These are phyloP conservation scores for Scalesia atractyloides DNA, from an alignment of 129 eudicot genomes.

Conservation along the genomic window DNA sequence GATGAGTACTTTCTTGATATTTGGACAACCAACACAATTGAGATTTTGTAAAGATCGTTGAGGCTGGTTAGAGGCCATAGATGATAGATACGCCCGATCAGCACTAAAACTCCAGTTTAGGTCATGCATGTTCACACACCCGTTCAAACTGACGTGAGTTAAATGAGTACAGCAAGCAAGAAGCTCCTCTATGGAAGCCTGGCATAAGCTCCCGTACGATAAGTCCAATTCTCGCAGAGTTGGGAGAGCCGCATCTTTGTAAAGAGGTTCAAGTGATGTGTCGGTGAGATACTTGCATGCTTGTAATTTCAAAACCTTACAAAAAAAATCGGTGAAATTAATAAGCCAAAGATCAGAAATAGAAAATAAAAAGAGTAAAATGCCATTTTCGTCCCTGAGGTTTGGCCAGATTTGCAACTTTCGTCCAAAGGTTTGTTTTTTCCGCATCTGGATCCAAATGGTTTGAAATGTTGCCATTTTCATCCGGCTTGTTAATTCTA, in stretches of 20 bases:
- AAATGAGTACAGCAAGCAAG: constrained; percentile 84
- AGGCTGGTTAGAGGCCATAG: neutral
- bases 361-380: neutral
- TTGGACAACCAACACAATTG: constrained; percentile 94
- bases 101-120: constrained; percentile 67
- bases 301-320: constrained; percentile 84
- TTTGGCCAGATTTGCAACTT: too few relatives aligned
- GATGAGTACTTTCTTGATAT: constrained; percentile 73
- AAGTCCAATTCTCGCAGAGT: constrained; percentile 79
- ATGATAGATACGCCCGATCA: constrained; percentile 24
- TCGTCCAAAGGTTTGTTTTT: too few relatives aligned
- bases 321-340: neutral
- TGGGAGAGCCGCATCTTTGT: constrained; percentile 82
- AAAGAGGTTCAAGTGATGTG: constrained; percentile 80
- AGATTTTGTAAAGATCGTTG: constrained; percentile 67
- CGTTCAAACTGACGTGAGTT: constrained; percentile 91
- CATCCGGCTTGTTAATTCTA: too few relatives aligned
- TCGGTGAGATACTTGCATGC: constrained; percentile 94
- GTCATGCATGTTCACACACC: constrained; percentile 92
- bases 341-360: neutral
- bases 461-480: too few relatives aligned
- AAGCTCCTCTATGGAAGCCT: constrained; percentile 87
- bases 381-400: too few relatives aligned
- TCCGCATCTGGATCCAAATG: too few relatives aligned
- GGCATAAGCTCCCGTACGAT: constrained; percentile 86